Base-by-base conservation (phyloP, 805 yeast genomes). In the Blastobotrys mokoenaii region DNA sequence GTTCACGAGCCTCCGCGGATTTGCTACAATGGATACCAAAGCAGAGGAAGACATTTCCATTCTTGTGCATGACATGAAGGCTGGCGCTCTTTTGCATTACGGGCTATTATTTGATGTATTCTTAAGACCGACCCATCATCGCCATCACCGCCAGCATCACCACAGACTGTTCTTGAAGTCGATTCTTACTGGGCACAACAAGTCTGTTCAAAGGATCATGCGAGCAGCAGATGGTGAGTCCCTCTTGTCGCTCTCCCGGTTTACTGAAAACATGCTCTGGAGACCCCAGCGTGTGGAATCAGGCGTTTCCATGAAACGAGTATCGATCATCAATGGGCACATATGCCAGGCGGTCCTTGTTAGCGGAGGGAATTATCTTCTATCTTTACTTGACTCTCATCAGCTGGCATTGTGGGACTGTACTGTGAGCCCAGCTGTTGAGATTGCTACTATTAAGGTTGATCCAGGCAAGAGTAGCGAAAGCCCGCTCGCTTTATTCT, bases 121-220 rank as follows among this genome's bases (percentile, higher is more conserved):
- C 8, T n/a, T 44, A 10, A 18, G 18, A 7, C 17, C 38, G 11
- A 32, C 31, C 17, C 27, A 22, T 8, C 27, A 22, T 22, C 27
- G 8, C 8, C 27, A 22, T 8, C 27, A 22, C 27, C 27, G 27
- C 27, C 27, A 22, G 27, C 27, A 22, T 22, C 27, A 22, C 27
- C 27, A 22, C 27, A 22, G 27, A 22, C 38, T 18, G 41, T 16
- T 18, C 17, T 31, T 35, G 14, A 31, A 34, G 27, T 41, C 40
- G 1, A 46, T 82, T 52, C 76, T 82, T 45, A 86, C 94, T 1
- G 97, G 97, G 1, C 96, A 88, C 58, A 74, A 78, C 45, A 88
- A 88, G 58, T 84, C 96, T 0, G 79, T 89, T 17, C 77, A 76
- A 52, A 72, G 70, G 41, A 61, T 89, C 2, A 66, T 77, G 14